phyloP scores from a whole-genome alignment of 371 early-diverging fungal genomes.

The Basidiobolus meristosporus region DNA sequence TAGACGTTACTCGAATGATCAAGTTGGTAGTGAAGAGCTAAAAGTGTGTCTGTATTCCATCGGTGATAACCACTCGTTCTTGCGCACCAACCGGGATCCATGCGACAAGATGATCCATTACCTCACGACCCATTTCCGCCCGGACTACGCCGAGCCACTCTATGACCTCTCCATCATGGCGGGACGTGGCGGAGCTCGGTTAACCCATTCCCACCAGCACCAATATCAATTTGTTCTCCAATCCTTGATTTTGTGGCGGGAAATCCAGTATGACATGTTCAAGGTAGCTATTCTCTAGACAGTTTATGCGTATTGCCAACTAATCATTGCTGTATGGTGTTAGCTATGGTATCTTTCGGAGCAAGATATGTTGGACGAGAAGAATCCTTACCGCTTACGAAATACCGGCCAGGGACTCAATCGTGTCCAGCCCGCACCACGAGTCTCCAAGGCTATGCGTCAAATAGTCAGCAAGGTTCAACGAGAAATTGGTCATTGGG shows the following conservation, averaged over 20 bases:
- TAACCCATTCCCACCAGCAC: conserved; percentile 78
- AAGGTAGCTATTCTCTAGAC: no score
- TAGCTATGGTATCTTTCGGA: conserved; percentile 87
- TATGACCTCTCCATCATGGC: conserved; percentile 65
- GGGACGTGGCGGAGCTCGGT: conserved; percentile 71
- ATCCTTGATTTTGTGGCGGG: conserved; percentile 84
- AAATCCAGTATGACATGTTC: conserved; percentile 90
- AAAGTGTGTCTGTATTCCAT: conserved; percentile 80
- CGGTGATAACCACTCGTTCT: conserved; percentile 89
- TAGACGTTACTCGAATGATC: conserved; percentile 38
- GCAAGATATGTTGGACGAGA: conserved; percentile 49
- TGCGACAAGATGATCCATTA: conserved; percentile 81
- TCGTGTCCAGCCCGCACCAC: conserved; percentile 64
- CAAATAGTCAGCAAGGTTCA: conserved; percentile 73
- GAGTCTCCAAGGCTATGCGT: conserved; percentile 72
- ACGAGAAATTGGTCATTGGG: conserved; percentile 74
- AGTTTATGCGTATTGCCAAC: no score
- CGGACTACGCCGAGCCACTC: conserved; percentile 24
- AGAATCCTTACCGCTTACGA: conserved; percentile 61
- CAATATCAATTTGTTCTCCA: conserved; percentile 90
- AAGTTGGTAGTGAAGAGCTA: conserved; percentile 47
- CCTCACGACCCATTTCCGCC: conserved; percentile 40
- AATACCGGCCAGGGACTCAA: conserved; percentile 95
- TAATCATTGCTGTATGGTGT: no score
- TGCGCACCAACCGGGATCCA: conserved; percentile 79